Conservation (phyloP, 371 early-diverging fungal genomes). For the Parasitella parasitica region DNA sequence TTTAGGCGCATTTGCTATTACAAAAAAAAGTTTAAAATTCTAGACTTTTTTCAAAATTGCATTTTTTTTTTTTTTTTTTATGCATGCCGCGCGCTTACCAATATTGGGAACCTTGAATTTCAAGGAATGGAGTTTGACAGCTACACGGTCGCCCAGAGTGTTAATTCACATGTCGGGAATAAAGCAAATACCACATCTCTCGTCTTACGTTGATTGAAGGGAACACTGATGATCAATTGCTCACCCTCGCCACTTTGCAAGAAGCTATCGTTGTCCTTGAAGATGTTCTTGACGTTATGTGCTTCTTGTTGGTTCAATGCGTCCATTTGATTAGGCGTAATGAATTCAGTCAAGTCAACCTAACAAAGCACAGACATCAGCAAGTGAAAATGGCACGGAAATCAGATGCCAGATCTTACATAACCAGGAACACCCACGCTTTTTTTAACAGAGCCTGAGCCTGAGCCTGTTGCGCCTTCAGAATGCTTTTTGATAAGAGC, state of each 20-base stretch:
- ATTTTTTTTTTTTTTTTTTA: no score
- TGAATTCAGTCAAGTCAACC: constrained; percentile 66
- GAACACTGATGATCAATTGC: constrained; percentile 84
- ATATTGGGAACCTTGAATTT: constrained; percentile 66
- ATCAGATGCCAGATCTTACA: constrained; percentile 28
- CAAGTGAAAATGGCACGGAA: no score
- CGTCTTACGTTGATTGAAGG: constrained; percentile 76
- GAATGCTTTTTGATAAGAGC: constrained; percentile 57
- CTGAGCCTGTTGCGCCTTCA: constrained; percentile 33
- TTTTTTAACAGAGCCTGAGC: constrained; percentile 20
- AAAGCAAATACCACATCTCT: no score
- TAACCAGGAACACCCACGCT: constrained; percentile 55
- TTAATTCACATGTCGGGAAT: neutral
- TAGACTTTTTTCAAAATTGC: no score
- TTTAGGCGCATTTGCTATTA: constrained; percentile 80
- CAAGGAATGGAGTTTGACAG: constrained; percentile 88
- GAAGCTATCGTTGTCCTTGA: constrained; percentile 65
- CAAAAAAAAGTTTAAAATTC: neutral
- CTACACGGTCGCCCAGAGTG: constrained; percentile 52
- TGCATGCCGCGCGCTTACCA: constrained; percentile 29
- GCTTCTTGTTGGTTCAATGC: constrained; percentile 84
- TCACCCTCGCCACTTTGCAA: constrained; percentile 93
- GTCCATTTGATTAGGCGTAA: constrained; percentile 78
- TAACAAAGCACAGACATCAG: constrained; percentile 21
- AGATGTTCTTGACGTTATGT: constrained; percentile 73